phyloP scores from a whole-genome alignment of 805 yeast genomes.

The Cyberlindnera subsufficiens region DNA sequence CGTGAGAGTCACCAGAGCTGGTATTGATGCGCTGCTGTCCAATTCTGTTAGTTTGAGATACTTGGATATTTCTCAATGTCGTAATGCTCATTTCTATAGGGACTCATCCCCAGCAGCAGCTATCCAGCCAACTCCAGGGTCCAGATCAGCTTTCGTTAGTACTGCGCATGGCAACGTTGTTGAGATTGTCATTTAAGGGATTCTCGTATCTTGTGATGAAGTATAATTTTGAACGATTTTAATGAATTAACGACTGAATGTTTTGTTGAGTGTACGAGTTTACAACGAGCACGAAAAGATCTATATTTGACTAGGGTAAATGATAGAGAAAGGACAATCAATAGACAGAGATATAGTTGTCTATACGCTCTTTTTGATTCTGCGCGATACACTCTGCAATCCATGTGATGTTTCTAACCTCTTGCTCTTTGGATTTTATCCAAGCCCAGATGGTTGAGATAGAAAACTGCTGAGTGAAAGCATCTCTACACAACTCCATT shows the following conservation, averaged over 20 bases:
- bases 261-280: neutral
- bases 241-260: neutral
- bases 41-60: slow-evolving; percentile 46
- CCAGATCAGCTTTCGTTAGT: slow-evolving; percentile 53
- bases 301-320: too few relatives aligned
- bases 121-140: slow-evolving; percentile 42
- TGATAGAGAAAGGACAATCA: neutral
- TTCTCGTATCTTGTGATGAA: too few relatives aligned
- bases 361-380: slow-evolving; percentile 91
- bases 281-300: too few relatives aligned
- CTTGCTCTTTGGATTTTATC: slow-evolving; percentile 95
- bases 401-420: slow-evolving; percentile 97
- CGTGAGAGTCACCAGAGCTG: slow-evolving; percentile 70
- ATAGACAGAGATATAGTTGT: slow-evolving; percentile 83
- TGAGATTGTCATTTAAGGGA: slow-evolving; percentile 43
- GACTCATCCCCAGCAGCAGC: slow-evolving; percentile 54
- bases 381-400: slow-evolving; percentile 99
- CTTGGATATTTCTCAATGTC: slow-evolving; percentile 66
- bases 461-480: slow-evolving; percentile 95
- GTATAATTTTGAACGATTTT: slow-evolving; percentile 2
- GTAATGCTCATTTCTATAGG: slow-evolving; percentile 58
- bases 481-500: slow-evolving; percentile 87
- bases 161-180: slow-evolving; percentile 48
- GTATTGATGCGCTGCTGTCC: slow-evolving; percentile 60
- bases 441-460: slow-evolving; percentile 92